Conservation (phyloP, 2,329 filamentous ascomycete species). For the Trichoderma atroviride region DNA sequence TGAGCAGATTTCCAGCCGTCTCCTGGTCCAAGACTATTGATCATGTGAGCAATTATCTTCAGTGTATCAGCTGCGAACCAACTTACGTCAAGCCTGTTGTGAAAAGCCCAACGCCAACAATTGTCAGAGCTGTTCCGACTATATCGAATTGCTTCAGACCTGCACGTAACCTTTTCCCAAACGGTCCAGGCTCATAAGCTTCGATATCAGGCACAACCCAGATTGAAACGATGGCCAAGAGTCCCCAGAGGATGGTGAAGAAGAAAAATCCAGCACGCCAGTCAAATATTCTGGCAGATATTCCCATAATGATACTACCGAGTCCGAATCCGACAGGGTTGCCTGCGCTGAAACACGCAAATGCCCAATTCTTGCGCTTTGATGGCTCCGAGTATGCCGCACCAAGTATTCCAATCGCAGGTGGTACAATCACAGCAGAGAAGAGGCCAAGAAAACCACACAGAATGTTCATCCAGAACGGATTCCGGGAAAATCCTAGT, state of each 20-base stretch:
- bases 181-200: not conserved
- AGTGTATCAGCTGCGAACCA: not conserved
- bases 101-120: not conserved
- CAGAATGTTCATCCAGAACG: slow-evolving; percentile 4
- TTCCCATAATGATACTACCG: not conserved
- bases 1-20: not conserved
- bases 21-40: not conserved
- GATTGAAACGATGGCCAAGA: not conserved
- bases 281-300: not conserved
- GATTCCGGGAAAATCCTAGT: not conserved
- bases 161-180: not conserved
- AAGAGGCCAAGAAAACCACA: not conserved
- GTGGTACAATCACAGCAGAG: not conserved
- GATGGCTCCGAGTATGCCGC: not conserved
- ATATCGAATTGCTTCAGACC: not conserved
- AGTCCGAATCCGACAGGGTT: not conserved
- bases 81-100: not conserved
- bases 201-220: not conserved
- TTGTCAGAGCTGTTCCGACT: not conserved
- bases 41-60: not conserved
- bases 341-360: not conserved
- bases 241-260: not conserved
- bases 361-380: not conserved
- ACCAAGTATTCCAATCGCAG: not conserved
- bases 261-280: not conserved